phyloP scores from a whole-genome alignment of 129 eudicot genomes.

The Escallonia herrerae region DNA sequence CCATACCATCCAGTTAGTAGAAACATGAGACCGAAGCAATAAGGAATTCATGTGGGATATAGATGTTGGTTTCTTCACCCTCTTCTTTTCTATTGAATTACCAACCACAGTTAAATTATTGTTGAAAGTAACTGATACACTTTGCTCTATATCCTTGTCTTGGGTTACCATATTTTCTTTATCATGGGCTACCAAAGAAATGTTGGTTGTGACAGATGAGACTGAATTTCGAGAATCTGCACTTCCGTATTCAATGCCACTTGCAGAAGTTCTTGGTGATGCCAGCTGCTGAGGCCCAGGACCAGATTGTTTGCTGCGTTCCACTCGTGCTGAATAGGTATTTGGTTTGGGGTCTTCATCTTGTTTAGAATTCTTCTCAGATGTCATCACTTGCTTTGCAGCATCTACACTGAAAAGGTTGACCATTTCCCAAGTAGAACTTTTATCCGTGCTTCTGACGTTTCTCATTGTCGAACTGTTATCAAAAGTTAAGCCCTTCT shows the following conservation, averaged over 20 bases:
- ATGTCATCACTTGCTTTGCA: not conserved
- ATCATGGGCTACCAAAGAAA: no score
- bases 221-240: no score
- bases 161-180: not conserved
- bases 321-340: no score
- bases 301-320: no score
- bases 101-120: constrained; percentile 7
- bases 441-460: constrained; percentile 9
- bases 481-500: not conserved
- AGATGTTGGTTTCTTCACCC: constrained; percentile 22
- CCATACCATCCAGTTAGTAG: constrained; percentile 16
- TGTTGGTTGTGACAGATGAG: no score
- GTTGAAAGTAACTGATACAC: constrained; percentile 5
- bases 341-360: no score
- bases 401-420: not conserved
- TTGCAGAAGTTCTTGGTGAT: no score
- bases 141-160: constrained; percentile 3
- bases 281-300: no score
- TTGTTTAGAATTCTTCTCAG: not conserved
- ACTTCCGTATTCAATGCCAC: no score
- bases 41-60: constrained; percentile 24
- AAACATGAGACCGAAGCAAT: constrained; percentile 13
- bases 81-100: constrained; percentile 14
- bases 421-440: constrained; percentile 1
- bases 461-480: constrained; percentile 10